Evolutionary conservation across 176 grass and related monocot genomes (phyloP).

Genomic region (Dactylis glomerata): DNA sequence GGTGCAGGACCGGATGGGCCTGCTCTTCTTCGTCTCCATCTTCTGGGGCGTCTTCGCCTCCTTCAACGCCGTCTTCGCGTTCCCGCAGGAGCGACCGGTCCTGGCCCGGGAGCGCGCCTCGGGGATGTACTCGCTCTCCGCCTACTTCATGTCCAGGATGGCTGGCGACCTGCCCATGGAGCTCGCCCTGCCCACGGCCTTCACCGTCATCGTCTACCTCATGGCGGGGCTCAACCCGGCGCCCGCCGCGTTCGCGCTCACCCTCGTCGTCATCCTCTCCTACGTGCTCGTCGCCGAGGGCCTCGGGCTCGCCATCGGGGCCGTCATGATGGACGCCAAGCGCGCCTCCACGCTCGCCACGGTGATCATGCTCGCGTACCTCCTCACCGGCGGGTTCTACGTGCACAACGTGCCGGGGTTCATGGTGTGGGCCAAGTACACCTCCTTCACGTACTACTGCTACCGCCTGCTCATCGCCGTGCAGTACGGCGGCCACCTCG

Average conservation of each 20-base stretch:
- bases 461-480: constrained; percentile 76
- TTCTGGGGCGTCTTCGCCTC: constrained; percentile 99
- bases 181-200: constrained; percentile 69
- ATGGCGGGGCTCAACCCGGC: constrained; percentile 80
- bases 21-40: constrained; percentile 99
- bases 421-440: constrained; percentile 90
- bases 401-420: constrained; percentile 69
- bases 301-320: constrained; percentile 73
- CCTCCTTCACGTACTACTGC: constrained; percentile 93
- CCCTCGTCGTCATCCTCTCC: constrained; percentile 47
- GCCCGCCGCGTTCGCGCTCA: constrained; percentile 60
- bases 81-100: constrained; percentile 74
- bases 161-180: constrained; percentile 95
- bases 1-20: constrained; percentile 74
- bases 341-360: constrained; percentile 76
- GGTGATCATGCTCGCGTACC: constrained; percentile 80
- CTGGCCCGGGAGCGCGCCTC: constrained; percentile 69
- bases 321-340: constrained; percentile 89
- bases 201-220: constrained; percentile 75
- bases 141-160: constrained; percentile 81
- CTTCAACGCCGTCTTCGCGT: constrained; percentile 94
- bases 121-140: constrained; percentile 86
- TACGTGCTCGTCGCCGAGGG: constrained; percentile 89
- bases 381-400: constrained; percentile 92
- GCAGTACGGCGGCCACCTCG: constrained; percentile 51